A percentile compares a stretch with the other conserved stretches of the same genome.
phyloP scores from a whole-genome alignment of 352 stramenopile genomes.

The Elongisporangium prolatum region DNA sequence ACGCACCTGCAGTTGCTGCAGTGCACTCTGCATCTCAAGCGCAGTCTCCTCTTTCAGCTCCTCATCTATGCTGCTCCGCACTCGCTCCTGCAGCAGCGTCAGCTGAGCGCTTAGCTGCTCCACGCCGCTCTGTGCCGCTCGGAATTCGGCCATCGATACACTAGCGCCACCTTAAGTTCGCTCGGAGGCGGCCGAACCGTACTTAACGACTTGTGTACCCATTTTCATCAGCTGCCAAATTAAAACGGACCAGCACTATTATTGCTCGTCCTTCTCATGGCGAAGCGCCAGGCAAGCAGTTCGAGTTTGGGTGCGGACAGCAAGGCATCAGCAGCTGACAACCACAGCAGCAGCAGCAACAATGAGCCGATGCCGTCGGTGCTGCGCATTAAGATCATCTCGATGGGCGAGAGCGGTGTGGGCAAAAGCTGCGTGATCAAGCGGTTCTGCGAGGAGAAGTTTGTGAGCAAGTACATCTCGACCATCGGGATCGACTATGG shows the following conservation, averaged over 20 bases:
- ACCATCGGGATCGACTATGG: conserved; percentile 96
- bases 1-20: conserved; percentile 8
- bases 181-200: neutral
- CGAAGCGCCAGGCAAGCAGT: conserved; percentile 5
- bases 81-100: conserved; percentile 17
- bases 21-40: neutral
- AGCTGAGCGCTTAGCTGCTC: conserved; percentile 36
- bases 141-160: conserved; percentile 52
- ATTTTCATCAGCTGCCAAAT: neutral
- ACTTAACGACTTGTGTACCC: neutral
- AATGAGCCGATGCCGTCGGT: conserved; percentile 26
- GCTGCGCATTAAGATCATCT: conserved; percentile 92
- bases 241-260: neutral
- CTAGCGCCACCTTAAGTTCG: neutral
- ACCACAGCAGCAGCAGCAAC: conserved; percentile 19
- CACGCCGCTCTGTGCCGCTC: conserved; percentile 30
- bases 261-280: conserved; percentile 4
- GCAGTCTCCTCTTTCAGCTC: neutral
- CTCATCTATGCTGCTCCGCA: neutral
- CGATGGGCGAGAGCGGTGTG: conserved; percentile 84
- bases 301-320: neutral
- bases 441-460: conserved; percentile 94
- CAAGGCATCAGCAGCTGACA: neutral
- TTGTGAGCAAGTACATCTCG: conserved; percentile 94
- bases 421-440: conserved; percentile 96